Evolutionary conservation across 257 asterid species (phyloP).

Genomic region (Perilla frutescens): DNA sequence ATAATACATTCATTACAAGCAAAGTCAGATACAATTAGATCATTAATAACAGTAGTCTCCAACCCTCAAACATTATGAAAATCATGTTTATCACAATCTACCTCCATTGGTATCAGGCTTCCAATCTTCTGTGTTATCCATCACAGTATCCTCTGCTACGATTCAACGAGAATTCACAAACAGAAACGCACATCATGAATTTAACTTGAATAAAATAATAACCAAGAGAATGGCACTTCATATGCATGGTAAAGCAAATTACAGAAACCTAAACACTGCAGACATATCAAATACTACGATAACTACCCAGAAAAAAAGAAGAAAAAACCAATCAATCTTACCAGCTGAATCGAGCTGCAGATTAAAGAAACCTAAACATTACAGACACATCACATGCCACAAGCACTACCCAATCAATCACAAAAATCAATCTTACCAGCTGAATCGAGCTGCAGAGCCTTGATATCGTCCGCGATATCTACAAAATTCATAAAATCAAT

Average conservation of each 20-base stretch:
- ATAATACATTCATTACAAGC: background rate
- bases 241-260: background rate
- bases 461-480: slow-evolving; percentile 92
- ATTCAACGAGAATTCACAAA: slow-evolving; percentile 34
- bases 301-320: slow-evolving; percentile 2
- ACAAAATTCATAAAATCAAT: slow-evolving; percentile 21
- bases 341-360: slow-evolving; percentile 92
- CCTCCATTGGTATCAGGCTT: slow-evolving; percentile 24
- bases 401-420: background rate
- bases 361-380: no score
- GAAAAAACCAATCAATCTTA: slow-evolving; percentile 25
- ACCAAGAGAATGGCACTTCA: background rate
- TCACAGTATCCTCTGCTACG: slow-evolving; percentile 44
- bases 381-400: background rate
- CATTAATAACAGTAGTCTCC: background rate
- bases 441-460: slow-evolving; percentile 86
- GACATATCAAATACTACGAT: background rate
- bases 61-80: background rate
- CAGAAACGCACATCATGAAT: slow-evolving; percentile 5
- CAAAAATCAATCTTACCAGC: slow-evolving; percentile 52
- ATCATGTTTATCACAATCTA: slow-evolving; percentile 7
- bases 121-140: slow-evolving; percentile 25
- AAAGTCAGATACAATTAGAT: background rate
- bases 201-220: background rate
- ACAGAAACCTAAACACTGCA: background rate